Base-by-base conservation (phyloP, 495 filamentous ascomycete species). In the Hyaloscypha hepaticicola region DNA sequence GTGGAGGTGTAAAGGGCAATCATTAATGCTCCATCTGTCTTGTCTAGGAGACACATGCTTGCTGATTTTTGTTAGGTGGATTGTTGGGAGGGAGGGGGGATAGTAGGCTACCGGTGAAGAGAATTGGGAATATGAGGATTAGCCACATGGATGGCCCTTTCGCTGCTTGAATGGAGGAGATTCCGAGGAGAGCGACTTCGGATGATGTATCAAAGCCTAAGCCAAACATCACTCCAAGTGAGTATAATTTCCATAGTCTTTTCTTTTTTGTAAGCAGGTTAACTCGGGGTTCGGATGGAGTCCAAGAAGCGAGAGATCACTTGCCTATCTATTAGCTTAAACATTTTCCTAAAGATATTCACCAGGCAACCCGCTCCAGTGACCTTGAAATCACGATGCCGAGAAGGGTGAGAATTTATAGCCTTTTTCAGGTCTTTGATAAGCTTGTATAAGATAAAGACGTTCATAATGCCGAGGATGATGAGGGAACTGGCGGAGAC, bases 201-300 rank as follows among this genome's bases (percentile, higher is more conserved):
- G 89, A 93, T 33, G 91, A 96, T 0, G 94, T 97, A 75, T 99
- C 94, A 73, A 99, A 99, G 1, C 95, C 94, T 9, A 97, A 79
- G 19, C 94, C 94, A 75, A 99, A 99, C 24, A 97, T 73, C 5
- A 96, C 79, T 5, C 94, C 94, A 3, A 98, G 77, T 5, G 92
- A 92, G 73, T 96, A 89, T 95, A 97, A 97, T 75, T 98, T 98
- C 95, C 94, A 98, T 0, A 93, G n/a, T n/a, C n/a, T n/a, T n/a
- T n/a, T n/a, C n/a, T n/a, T n/a, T n/a, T n/a, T n/a, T n/a, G n/a
- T n/a, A n/a, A n/a, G n/a, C n/a, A n/a, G n/a, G n/a, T n/a, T n/a
- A n/a, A n/a, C n/a, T n/a, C n/a, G n/a, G n/a, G n/a, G n/a, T n/a
- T n/a, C n/a, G n/a, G n/a, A n/a, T n/a, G n/a, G n/a, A n/a, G n/a